Conservation (phyloP, 2,329 filamentous ascomycete genomes). For the Huntiella moniliformis region DNA sequence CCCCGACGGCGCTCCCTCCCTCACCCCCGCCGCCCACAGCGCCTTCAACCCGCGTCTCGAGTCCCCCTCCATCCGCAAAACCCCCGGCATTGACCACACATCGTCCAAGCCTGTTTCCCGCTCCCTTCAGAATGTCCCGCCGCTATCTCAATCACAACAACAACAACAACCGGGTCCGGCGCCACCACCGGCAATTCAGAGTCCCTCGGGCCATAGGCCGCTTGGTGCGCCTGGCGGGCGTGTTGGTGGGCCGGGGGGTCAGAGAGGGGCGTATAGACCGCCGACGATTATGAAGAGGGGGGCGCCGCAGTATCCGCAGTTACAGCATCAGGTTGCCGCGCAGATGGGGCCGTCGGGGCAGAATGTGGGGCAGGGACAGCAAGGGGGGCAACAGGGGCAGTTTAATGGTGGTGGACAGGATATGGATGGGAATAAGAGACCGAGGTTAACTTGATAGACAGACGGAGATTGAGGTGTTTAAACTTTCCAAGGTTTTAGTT, state of each 20-base stretch:
- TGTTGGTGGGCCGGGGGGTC: constrained; percentile 28
- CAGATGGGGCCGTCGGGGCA: constrained; percentile 8
- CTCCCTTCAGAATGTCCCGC: constrained; percentile 32
- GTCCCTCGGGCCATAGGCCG: constrained; percentile 17
- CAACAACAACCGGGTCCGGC: constrained; percentile 12
- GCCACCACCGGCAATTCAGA: constrained; percentile 12
- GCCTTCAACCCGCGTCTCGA: constrained; percentile 57
- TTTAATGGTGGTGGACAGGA: constrained; percentile 10
- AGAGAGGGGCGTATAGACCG: constrained; percentile 39
- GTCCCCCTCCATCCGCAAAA: constrained; percentile 74
- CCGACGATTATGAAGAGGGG: constrained; percentile 34
- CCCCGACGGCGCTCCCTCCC: constrained; percentile 24
- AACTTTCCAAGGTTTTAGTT: not conserved
- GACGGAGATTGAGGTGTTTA: not conserved
- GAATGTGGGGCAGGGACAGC: constrained; percentile 7
- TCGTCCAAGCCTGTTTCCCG: constrained; percentile 54
- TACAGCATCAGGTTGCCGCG: constrained; percentile 12
- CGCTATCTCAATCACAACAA: constrained; percentile 17
- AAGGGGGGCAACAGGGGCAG: not conserved
- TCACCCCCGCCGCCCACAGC: constrained; percentile 26
- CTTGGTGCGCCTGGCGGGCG: constrained; percentile 37
- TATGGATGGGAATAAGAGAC: constrained; percentile 27
- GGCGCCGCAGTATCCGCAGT: constrained; percentile 14
- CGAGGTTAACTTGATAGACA: constrained; percentile 24
- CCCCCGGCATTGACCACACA: constrained; percentile 67